phyloP scores from a whole-genome alignment of 129 eudicot genomes.

The Ambrosia artemisiifolia region DNA sequence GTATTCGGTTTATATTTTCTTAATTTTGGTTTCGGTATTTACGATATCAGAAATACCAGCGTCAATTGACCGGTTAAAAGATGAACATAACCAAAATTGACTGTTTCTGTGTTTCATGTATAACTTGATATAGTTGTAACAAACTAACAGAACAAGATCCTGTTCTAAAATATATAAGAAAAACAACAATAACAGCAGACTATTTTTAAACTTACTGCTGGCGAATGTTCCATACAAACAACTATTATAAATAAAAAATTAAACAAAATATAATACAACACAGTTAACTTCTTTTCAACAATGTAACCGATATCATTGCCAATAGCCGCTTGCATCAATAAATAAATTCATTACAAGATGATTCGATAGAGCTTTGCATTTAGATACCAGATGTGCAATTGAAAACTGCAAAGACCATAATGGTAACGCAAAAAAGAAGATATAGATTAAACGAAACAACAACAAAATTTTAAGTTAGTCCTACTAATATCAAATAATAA shows the following conservation, averaged over 20 bases:
- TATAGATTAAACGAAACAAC: not conserved
- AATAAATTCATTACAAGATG: not conserved
- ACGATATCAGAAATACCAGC: too few relatives aligned
- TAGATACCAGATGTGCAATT: not conserved
- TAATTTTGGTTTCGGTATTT: too few relatives aligned
- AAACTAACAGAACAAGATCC: not conserved
- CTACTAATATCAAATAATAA: not conserved
- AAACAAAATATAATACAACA: not conserved
- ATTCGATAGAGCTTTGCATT: not conserved
- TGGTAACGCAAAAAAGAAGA: not conserved
- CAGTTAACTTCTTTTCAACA: not conserved
- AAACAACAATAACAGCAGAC: not conserved
- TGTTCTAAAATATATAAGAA: not conserved
- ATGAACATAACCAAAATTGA: not conserved
- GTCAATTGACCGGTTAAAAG: too few relatives aligned
- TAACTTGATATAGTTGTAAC: not conserved
- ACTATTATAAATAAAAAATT: not conserved
- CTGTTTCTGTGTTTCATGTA: not conserved
- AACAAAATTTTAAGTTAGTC: not conserved
- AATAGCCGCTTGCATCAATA: not conserved
- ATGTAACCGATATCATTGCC: not conserved
- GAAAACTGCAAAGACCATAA: slow-evolving; percentile 1
- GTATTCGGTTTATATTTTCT: too few relatives aligned
- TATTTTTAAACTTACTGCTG: not conserved
- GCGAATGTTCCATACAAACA: not conserved